A percentile compares a stretch with the other conserved stretches of the same genome.
These are phyloP conservation scores for Nakazawaea anatomiae DNA, from an alignment of 805 yeast species.

Conservation along the genomic window DNA sequence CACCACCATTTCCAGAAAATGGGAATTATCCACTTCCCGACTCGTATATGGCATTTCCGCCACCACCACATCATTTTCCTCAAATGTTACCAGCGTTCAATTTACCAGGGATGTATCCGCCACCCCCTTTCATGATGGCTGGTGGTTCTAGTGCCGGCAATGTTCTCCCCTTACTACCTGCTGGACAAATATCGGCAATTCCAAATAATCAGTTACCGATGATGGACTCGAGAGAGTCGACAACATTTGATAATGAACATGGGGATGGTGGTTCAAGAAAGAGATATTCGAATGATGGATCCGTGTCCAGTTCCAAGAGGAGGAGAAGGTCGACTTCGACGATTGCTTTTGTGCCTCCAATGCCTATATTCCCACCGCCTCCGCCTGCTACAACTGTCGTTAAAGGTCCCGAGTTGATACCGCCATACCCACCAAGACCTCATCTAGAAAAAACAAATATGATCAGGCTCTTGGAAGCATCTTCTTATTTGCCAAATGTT, in stretches of 20 bases:
- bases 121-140: not conserved
- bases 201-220: too few relatives aligned
- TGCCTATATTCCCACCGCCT: constrained; percentile 6
- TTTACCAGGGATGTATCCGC: not conserved
- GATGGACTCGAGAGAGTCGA: too few relatives aligned
- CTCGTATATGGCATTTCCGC: not conserved
- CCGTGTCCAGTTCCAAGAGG: not conserved
- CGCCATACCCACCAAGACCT: not conserved
- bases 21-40: too few relatives aligned
- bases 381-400: not conserved
- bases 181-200: too few relatives aligned
- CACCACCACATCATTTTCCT: not conserved
- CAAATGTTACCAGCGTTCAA: not conserved
- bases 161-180: too few relatives aligned
- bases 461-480: not conserved
- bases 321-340: not conserved
- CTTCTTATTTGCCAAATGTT: not conserved
- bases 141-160: too few relatives aligned
- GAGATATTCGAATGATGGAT: not conserved
- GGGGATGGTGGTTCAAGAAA: not conserved
- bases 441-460: not conserved
- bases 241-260: too few relatives aligned
- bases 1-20: not conserved
- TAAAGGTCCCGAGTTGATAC: not conserved
- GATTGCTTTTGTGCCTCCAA: not conserved